Conservation (phyloP, 129 eudicot species). For the Escallonia herrerae region DNA sequence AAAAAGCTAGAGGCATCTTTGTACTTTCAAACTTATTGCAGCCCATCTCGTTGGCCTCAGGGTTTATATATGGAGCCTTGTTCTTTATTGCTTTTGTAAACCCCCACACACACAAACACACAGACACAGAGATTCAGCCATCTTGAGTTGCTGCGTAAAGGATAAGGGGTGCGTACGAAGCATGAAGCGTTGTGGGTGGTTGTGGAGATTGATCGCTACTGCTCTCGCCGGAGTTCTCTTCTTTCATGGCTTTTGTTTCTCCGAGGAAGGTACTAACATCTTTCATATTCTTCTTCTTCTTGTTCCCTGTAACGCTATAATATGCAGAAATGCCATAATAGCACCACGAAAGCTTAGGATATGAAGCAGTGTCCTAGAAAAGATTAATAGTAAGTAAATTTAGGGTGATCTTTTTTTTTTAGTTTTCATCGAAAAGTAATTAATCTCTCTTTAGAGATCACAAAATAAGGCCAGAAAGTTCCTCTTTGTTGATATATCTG, state of each 20-base stretch:
- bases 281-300: background rate
- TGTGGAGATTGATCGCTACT: constrained; percentile 13
- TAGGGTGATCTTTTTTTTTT: too few species aligned
- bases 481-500: too few species aligned
- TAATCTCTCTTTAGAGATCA: too few species aligned
- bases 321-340: too few species aligned
- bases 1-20: constrained; percentile 23
- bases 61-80: constrained; percentile 16
- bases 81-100: constrained; percentile 1
- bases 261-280: constrained; percentile 13
- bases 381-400: too few species aligned
- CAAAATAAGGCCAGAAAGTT: too few species aligned
- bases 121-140: background rate
- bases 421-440: too few species aligned
- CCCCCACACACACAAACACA: constrained; percentile 14
- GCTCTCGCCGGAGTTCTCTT: constrained; percentile 20
- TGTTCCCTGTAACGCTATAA: too few species aligned
- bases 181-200: constrained; percentile 29
- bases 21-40: constrained; percentile 34
- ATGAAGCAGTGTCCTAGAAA: too few species aligned
- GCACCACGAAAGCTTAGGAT: too few species aligned
- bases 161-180: too few species aligned
- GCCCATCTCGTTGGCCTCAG: constrained; percentile 20
- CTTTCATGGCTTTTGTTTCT: constrained; percentile 27
- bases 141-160: too few species aligned